Conservation (phyloP, 2,329 filamentous ascomycete species). For the Pseudopyricularia javanii region DNA sequence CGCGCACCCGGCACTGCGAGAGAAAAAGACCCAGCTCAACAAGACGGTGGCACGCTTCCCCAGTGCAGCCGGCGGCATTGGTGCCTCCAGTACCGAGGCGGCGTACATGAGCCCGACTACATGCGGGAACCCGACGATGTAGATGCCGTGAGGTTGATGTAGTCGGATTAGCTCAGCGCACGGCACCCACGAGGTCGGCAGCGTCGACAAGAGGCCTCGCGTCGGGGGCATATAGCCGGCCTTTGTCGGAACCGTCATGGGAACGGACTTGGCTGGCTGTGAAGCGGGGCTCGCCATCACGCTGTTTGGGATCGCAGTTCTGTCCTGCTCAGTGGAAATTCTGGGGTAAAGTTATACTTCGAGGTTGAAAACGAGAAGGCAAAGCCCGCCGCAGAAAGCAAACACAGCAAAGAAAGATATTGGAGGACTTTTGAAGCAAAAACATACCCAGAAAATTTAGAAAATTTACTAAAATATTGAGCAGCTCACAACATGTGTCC, state of each 20-base stretch:
- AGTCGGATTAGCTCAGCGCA: background rate
- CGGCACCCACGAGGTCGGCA: background rate
- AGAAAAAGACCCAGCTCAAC: conserved; percentile 17
- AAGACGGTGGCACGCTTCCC: conserved; percentile 6
- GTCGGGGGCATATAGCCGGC: background rate
- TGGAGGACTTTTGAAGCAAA: background rate
- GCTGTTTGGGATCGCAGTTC: background rate
- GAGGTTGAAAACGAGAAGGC: background rate
- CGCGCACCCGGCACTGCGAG: conserved; percentile 18
- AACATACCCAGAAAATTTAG: background rate
- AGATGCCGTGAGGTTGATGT: background rate
- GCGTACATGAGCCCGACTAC: background rate
- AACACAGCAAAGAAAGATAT: background rate
- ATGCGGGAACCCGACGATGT: background rate
- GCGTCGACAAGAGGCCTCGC: background rate
- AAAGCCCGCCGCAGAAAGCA: background rate
- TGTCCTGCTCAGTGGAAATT: background rate
- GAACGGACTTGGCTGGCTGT: background rate
- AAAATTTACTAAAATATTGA: background rate
- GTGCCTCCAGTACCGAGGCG: background rate
- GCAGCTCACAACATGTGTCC: background rate
- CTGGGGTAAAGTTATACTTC: background rate
- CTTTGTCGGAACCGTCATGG: background rate
- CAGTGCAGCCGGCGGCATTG: background rate
- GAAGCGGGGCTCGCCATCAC: background rate